A percentile compares a stretch with the other conserved stretches of the same genome.
Evolutionary conservation across 371 early-diverging fungal species (phyloP).

Genomic region (Mucor racemosus): DNA sequence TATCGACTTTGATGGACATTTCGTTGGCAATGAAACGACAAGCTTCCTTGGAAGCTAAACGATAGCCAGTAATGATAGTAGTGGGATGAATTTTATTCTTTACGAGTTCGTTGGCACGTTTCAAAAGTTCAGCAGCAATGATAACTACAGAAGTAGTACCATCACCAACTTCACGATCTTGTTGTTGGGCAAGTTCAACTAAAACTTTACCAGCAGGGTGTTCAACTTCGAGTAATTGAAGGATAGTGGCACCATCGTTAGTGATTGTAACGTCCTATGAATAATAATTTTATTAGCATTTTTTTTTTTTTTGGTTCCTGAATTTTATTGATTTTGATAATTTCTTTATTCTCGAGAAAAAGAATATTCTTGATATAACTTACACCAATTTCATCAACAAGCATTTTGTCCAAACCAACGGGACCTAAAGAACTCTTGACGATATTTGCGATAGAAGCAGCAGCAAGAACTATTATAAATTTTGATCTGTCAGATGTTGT

Average conservation of each 20-base stretch:
- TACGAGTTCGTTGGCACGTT: conserved; percentile 96
- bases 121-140: conserved; percentile 97
- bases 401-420: conserved; percentile 99
- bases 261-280: conserved; percentile 97
- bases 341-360: background rate
- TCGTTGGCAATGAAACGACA: conserved; percentile 98
- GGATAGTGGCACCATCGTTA: conserved; percentile 99
- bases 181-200: conserved; percentile 98
- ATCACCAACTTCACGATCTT: conserved; percentile 99
- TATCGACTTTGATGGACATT: conserved; percentile 93
- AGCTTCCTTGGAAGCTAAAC: conserved; percentile 98
- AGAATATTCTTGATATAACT: background rate
- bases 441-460: conserved; percentile 94
- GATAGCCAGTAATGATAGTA: conserved; percentile 98
- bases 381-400: conserved; percentile 99
- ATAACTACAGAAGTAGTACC: conserved; percentile 99
- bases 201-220: conserved; percentile 98
- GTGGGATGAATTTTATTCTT: conserved; percentile 99
- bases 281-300: background rate
- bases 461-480: conserved; percentile 48
- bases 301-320: background rate
- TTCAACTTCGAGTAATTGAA: conserved; percentile 95
- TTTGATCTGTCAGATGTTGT: conserved; percentile 3
- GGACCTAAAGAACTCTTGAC: conserved; percentile 99
- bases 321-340: too few species aligned